Evolutionary conservation across 225 moss, liverwort and hornwort genomes (phyloP), one percentile per base, ranked within the genome.

Genomic region (Climacium dendroides): DNA sequence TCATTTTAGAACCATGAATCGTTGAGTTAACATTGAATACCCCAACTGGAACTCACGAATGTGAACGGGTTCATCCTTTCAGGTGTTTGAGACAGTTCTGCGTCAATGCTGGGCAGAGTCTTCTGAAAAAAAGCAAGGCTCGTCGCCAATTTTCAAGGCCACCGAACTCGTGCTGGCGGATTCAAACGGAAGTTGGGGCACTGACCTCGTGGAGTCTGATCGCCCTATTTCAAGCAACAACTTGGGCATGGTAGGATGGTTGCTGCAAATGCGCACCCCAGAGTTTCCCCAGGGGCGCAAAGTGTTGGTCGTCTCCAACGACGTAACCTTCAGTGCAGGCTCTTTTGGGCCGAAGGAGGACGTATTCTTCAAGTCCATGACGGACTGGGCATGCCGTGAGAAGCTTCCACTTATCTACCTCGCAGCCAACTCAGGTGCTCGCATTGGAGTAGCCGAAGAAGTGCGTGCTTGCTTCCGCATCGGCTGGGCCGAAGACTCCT

Each of bases 241-340:
- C 53, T 93, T 99, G 60, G 99, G 99, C 50, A 99, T 99, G 99
- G 96, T 99, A 37, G 99, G 95, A 41, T 99, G 99, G 99, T 72
- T 91, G 69, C 92, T 99, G 88, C 87, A 91, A 39, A 89, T 99
- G 90, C 81, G 91, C 81, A 97, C 99, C 29, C 96, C 95, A 7
- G 99, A 99, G 82, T 99, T 95, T 47, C 96, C 97, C 0, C 79
- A 86, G 28, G 99, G 99, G 2, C 92, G 99, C 29, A 94, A 88
- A 54, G 84, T 99, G 43, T 88, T 99, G 64, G 90, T 99, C 5
- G 96, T 99, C 59, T 96, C 99, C 48, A 99, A 99, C 59, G 99
- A 99, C 41, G 97, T 97, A 11, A 97, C 97, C 29, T 94, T 94
- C 91, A 96, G 94, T 70, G 97, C 95, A 11, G 99, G 99, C 54